Percentiles rank a stretch among this genome's conserved stretches.
Evolutionary conservation across 225 moss, liverwort and hornwort species (phyloP).

Genomic region (Pseudoscleropodium purum): DNA sequence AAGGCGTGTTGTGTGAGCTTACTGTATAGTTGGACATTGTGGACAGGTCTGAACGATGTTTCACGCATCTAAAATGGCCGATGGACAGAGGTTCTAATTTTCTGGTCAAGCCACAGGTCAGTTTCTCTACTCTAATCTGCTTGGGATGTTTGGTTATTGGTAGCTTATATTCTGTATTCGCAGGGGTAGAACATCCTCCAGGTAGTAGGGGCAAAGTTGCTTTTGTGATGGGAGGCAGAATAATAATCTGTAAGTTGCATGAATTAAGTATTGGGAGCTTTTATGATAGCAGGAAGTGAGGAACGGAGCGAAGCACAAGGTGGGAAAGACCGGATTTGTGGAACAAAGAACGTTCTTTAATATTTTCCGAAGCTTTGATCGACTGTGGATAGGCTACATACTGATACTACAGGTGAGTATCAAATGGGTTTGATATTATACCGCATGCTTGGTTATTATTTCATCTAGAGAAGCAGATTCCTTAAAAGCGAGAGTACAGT

Average conservation of each 20-base stretch:
- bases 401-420: slow-evolving; percentile 68
- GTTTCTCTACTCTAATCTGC: not conserved
- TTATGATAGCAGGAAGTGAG: not conserved
- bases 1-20: slow-evolving; percentile 4
- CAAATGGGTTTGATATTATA: not conserved
- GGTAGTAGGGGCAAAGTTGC: not conserved
- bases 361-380: slow-evolving; percentile 91
- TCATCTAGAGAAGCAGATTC: not conserved
- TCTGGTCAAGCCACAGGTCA: slow-evolving; percentile 38
- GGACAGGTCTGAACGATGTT: slow-evolving; percentile 84
- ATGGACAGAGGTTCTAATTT: slow-evolving; percentile 61
- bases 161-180: not conserved
- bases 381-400: slow-evolving; percentile 87
- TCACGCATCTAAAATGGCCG: slow-evolving; percentile 79
- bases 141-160: not conserved
- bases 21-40: slow-evolving; percentile 2
- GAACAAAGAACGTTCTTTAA: slow-evolving; percentile 91
- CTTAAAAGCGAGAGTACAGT: not conserved
- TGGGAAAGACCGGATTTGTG: slow-evolving; percentile 99
- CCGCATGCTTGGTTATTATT: not conserved
- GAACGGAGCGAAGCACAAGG: slow-evolving; percentile 58
- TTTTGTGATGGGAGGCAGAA: not conserved
- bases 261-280: not conserved
- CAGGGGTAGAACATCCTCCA: not conserved
- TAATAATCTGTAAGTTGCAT: not conserved